Percentiles rank a stretch among this genome's conserved stretches.
phyloP scores from a whole-genome alignment of 768 basidiomycete genomes.

The Suillus clintonianus region DNA sequence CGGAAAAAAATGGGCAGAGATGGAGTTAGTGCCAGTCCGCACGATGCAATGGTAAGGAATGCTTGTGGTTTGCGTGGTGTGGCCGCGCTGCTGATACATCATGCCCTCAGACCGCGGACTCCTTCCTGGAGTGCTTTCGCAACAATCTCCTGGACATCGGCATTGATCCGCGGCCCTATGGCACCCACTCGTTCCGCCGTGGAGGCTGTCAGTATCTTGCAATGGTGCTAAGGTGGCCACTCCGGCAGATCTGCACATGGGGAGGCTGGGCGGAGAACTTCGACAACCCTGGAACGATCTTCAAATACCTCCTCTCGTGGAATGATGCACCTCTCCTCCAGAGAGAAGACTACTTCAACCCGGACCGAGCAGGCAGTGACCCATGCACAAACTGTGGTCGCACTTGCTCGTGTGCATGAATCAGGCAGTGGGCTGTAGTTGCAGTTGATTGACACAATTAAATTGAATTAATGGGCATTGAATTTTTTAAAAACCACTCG shows the following conservation, averaged over 20 bases:
- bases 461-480: too few relatives aligned
- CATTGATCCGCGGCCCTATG: conserved; percentile 28
- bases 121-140: conserved; percentile 39
- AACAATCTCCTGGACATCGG: conserved; percentile 43
- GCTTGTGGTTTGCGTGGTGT: too few relatives aligned
- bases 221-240: conserved; percentile 32
- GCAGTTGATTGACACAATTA: too few relatives aligned
- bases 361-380: not conserved
- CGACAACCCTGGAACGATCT: conserved; percentile 36
- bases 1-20: not conserved
- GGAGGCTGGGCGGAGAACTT: conserved; percentile 45
- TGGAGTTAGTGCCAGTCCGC: not conserved
- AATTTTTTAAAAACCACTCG: too few relatives aligned
- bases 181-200: conserved; percentile 36
- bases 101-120: too few relatives aligned
- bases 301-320: conserved; percentile 41
- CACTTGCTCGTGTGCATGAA: not conserved
- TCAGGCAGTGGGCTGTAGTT: too few relatives aligned
- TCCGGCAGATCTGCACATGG: conserved; percentile 44
- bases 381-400: not conserved
- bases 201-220: conserved; percentile 41
- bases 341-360: not conserved
- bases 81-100: too few relatives aligned
- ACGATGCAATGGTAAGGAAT: conserved; percentile 15
- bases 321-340: conserved; percentile 11